Conservation (phyloP, 352 stramenopile species). For the Globisporangium abappressorium region DNA sequence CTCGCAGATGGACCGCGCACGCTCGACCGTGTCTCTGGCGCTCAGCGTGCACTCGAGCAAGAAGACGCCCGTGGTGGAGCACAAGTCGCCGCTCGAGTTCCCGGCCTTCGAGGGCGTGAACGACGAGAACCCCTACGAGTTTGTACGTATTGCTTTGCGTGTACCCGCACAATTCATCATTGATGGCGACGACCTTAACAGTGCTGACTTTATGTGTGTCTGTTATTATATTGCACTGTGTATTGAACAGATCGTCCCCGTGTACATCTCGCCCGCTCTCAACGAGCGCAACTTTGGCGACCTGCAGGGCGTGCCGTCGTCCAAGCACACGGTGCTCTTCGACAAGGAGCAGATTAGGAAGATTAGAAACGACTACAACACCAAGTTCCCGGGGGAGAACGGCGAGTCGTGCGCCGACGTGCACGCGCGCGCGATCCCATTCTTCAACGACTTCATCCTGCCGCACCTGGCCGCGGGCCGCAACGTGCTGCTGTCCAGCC, state of each 20-base stretch:
- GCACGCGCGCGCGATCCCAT: conserved; percentile 70
- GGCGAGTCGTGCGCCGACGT: conserved; percentile 83
- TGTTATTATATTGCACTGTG: not conserved
- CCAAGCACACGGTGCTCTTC: conserved; percentile 70
- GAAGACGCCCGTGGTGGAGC: conserved; percentile 77
- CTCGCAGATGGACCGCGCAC: conserved; percentile 82
- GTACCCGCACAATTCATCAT: not conserved
- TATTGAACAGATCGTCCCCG: conserved; percentile 52
- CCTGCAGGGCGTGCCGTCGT: conserved; percentile 73
- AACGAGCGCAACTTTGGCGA: conserved; percentile 87
- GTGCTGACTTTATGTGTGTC: not conserved
- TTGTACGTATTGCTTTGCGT: conserved; percentile 37
- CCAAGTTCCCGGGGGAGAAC: conserved; percentile 75
- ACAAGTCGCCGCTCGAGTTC: conserved; percentile 67
- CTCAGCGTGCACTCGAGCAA: conserved; percentile 79
- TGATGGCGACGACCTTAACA: conserved; percentile 15
- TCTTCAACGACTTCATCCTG: conserved; percentile 75
- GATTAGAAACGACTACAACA: conserved; percentile 79
- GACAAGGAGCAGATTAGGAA: conserved; percentile 71
- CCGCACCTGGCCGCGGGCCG: conserved; percentile 66
- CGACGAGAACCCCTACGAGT: conserved; percentile 74
- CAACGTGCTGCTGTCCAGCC: conserved; percentile 78
- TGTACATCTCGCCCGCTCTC: conserved; percentile 75
- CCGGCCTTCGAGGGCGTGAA: conserved; percentile 70
- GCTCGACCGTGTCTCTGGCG: conserved; percentile 71